Evolutionary conservation across 306 rosid genomes (phyloP).

Genomic region (Prunus armeniaca): DNA sequence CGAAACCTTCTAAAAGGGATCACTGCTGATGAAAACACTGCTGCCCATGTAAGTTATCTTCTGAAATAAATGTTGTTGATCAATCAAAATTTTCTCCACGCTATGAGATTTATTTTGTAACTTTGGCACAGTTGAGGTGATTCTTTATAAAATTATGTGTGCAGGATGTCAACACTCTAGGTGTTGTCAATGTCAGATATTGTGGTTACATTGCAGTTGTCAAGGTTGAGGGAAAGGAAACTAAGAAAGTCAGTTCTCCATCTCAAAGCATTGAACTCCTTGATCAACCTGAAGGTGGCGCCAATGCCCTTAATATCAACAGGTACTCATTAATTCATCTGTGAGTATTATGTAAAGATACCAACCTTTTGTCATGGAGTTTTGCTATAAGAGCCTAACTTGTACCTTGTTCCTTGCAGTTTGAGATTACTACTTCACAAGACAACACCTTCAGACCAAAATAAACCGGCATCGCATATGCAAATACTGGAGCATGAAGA

Average conservation of each 20-base stretch:
- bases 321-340: constrained; percentile 45
- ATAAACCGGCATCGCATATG: constrained; percentile 38
- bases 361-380: neutral
- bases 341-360: neutral
- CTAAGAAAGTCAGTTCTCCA: constrained; percentile 38
- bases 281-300: constrained; percentile 95
- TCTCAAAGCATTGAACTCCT: constrained; percentile 57
- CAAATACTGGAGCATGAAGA: constrained; percentile 59
- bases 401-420: constrained; percentile 44
- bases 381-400: constrained; percentile 15
- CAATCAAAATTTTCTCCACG: constrained; percentile 4
- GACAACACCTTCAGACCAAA: constrained; percentile 53
- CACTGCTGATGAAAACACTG: constrained; percentile 97
- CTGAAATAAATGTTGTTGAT: constrained; percentile 19
- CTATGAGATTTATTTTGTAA: neutral
- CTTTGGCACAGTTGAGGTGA: constrained; percentile 10
- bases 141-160: constrained; percentile 32
- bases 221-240: constrained; percentile 64
- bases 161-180: constrained; percentile 84
- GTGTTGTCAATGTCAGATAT: constrained; percentile 75
- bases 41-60: constrained; percentile 79
- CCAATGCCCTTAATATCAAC: constrained; percentile 86
- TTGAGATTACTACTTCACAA: constrained; percentile 85
- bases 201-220: constrained; percentile 77
- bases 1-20: constrained; percentile 91